These are phyloP conservation scores for Recurvomyces mirabilis DNA, from an alignment of 495 filamentous ascomycete genomes.

Conservation along the genomic window DNA sequence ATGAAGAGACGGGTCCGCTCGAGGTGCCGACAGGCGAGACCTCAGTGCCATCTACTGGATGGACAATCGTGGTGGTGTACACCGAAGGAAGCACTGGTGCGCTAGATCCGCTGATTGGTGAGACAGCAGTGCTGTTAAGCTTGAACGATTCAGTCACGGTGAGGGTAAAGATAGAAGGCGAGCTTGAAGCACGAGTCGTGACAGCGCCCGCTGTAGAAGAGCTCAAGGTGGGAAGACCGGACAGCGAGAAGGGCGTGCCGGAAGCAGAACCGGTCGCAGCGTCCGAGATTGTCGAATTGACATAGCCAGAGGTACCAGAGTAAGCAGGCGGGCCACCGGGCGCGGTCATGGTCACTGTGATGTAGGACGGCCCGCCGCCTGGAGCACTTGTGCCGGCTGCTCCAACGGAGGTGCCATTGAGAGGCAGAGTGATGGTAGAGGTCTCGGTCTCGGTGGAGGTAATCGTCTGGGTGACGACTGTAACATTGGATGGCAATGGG, in stretches of 20 bases:
- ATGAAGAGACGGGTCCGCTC: not conserved
- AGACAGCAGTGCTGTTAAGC: not conserved
- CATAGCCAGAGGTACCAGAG: too few species aligned
- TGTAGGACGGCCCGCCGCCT: not conserved
- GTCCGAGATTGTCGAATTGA: not conserved
- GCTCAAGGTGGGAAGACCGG: too few species aligned
- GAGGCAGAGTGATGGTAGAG: not conserved
- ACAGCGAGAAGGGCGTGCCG: not conserved
- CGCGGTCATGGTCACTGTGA: not conserved
- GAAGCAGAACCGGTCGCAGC: not conserved
- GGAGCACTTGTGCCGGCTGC: too few species aligned
- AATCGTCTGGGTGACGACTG: constrained; percentile 1
- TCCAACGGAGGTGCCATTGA: too few species aligned
- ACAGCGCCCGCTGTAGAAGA: too few species aligned
- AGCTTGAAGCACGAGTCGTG: too few species aligned
- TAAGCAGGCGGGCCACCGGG: not conserved
- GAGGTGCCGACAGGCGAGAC: not conserved
- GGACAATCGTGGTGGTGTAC: not conserved
- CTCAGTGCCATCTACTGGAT: not conserved
- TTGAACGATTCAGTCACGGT: constrained; percentile 1
- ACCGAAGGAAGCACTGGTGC: too few species aligned
- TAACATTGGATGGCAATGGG: not conserved
- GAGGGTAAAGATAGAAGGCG: not conserved
- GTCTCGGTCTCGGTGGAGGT: not conserved
- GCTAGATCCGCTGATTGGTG: not conserved